These are phyloP conservation scores for Fraxinus dipetala DNA, from an alignment of 305 asterid genomes.

Conservation along the genomic window DNA sequence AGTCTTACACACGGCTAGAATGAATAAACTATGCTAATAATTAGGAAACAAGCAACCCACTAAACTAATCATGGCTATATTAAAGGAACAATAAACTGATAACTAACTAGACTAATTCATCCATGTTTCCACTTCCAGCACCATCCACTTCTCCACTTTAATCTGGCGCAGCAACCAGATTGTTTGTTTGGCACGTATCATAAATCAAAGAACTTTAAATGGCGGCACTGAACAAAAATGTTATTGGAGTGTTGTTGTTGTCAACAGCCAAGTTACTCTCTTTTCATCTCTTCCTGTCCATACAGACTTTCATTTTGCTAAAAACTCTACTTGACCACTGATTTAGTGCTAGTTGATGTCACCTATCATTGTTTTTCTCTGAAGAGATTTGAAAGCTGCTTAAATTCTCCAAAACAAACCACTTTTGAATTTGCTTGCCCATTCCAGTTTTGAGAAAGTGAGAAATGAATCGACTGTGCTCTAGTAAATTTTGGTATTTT, in stretches of 20 bases:
- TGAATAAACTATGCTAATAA: too few species aligned
- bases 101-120: too few species aligned
- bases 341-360: background rate
- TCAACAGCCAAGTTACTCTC: background rate
- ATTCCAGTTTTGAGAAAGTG: background rate
- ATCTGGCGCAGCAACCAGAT: too few species aligned
- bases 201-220: background rate
- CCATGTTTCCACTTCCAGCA: too few species aligned
- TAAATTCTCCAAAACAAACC: background rate
- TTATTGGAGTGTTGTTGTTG: background rate
- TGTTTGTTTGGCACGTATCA: background rate
- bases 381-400: background rate
- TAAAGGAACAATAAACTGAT: too few species aligned
- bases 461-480: background rate
- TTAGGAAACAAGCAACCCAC: too few species aligned
- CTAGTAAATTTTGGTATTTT: background rate
- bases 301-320: background rate
- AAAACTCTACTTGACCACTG: constrained; percentile 9
- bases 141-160: too few species aligned
- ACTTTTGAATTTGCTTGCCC: background rate
- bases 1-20: too few species aligned
- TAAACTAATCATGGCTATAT: too few species aligned
- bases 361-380: background rate
- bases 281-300: constrained; percentile 7
- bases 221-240: background rate